These are phyloP conservation scores for Cercophora scortea DNA, from an alignment of 495 filamentous ascomycete genomes.

Conservation along the genomic window DNA sequence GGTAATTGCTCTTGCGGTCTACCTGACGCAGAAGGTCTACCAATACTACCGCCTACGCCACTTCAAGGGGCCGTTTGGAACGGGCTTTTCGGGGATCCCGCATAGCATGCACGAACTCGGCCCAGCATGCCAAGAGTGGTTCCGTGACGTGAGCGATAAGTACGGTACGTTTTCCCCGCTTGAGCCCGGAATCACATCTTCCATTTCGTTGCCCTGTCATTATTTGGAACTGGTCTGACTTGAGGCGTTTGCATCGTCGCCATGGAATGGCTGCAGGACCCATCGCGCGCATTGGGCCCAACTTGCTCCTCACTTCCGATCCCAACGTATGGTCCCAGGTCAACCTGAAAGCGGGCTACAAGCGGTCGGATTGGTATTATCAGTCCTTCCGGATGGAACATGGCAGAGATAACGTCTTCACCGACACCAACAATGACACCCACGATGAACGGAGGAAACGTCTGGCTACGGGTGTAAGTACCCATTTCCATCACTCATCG, in stretches of 20 bases:
- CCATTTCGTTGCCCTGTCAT: conserved; percentile 15
- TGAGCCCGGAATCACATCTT: background rate
- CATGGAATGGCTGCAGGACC: conserved; percentile 3
- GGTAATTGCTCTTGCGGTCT: background rate
- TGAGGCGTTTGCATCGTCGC: background rate
- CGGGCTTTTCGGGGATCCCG: conserved; percentile 4
- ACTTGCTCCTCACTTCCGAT: conserved; percentile 15
- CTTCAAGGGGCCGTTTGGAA: conserved; percentile 10
- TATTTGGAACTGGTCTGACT: conserved; percentile 34
- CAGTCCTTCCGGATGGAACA: conserved; percentile 20
- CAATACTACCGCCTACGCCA: conserved; percentile 3
- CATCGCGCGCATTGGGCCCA: conserved; percentile 18
- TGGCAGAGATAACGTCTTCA: conserved; percentile 26
- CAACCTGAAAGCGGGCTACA: conserved; percentile 17
- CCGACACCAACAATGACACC: conserved; percentile 17
- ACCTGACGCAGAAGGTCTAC: conserved; percentile 4
- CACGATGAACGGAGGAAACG: conserved; percentile 28
- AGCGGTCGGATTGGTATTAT: conserved; percentile 21
- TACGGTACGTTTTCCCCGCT: conserved; percentile 1
- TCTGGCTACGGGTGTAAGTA: conserved; percentile 27
- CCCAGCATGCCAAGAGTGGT: conserved; percentile 8
- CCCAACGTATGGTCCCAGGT: conserved; percentile 5
- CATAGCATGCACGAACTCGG: conserved; percentile 6
- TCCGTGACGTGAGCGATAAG: conserved; percentile 2
- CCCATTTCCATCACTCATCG: background rate